Evolutionary conservation across 371 early-diverging fungal species (phyloP).

Genomic region (Blakeslea trispora): DNA sequence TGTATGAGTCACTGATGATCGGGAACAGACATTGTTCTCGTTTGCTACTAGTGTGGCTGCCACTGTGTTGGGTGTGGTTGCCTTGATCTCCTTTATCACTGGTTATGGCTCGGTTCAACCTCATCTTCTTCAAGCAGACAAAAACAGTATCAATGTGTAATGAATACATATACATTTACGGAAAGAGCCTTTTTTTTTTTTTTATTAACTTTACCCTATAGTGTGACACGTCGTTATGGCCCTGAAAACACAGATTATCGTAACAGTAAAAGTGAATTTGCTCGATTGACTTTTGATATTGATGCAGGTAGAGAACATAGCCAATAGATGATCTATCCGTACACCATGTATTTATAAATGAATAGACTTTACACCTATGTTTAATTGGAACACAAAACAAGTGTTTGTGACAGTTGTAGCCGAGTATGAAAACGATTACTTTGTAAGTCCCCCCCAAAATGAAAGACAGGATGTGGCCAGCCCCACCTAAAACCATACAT

Average conservation of each 20-base stretch:
- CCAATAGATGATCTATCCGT: not conserved
- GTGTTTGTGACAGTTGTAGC: constrained; percentile 87
- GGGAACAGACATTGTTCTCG: constrained; percentile 57
- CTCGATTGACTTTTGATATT: constrained; percentile 68
- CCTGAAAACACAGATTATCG: constrained; percentile 67
- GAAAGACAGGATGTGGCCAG: not conserved
- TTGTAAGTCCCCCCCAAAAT: constrained; percentile 39
- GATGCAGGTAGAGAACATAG: constrained; percentile 67
- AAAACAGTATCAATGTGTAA: constrained; percentile 60
- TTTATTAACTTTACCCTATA: constrained; percentile 11
- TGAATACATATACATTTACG: no score
- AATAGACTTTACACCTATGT: constrained; percentile 80
- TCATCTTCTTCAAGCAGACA: constrained; percentile 50
- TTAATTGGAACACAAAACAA: constrained; percentile 98
- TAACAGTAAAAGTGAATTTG: constrained; percentile 67
- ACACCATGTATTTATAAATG: not conserved
- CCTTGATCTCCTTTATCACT: constrained; percentile 45
- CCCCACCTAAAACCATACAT: not conserved
- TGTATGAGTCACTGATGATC: no score
- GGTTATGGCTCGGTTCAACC: constrained; percentile 43
- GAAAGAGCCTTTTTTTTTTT: not conserved
- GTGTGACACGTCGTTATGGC: constrained; percentile 61
- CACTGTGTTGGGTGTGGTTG: constrained; percentile 59
- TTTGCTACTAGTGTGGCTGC: constrained; percentile 69
- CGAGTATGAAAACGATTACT: constrained; percentile 74